Percentiles rank a stretch among this genome's conserved stretches.
These are phyloP conservation scores for Jackrogersella minutella DNA, from an alignment of 495 filamentous ascomycete species.

Conservation along the genomic window DNA sequence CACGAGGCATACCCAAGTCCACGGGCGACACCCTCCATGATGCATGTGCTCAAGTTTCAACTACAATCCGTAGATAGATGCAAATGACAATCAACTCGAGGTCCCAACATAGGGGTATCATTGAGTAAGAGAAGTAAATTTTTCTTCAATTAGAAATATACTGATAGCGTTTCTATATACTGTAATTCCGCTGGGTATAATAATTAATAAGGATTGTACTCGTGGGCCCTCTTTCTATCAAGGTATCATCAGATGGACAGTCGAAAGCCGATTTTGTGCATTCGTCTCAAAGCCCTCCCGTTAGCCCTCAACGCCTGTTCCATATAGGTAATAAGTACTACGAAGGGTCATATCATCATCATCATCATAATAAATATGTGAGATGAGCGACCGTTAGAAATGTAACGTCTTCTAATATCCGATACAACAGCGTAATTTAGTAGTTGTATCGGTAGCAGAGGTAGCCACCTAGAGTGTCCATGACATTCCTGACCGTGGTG, in stretches of 20 bases:
- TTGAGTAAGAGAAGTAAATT: background rate
- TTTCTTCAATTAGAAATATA: conserved; percentile 2
- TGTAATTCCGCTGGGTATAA: conserved; percentile 20
- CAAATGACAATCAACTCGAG: background rate
- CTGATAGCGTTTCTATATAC: conserved; percentile 14
- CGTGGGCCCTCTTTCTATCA: conserved; percentile 9
- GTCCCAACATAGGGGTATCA: background rate
- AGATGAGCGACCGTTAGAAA: background rate
- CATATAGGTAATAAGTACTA: conserved; percentile 7
- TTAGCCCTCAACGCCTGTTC: conserved; percentile 7
- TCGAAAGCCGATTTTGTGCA: background rate
- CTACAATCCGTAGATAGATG: background rate
- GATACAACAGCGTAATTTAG: conserved; percentile 18
- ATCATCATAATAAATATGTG: background rate
- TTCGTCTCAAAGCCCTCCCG: background rate
- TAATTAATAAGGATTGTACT: conserved; percentile 23
- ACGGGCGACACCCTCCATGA: background rate
- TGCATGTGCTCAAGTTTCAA: background rate
- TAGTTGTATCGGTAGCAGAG: conserved; percentile 55
- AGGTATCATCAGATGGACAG: conserved; percentile 7
- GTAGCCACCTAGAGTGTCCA: conserved; percentile 48
- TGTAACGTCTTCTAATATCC: background rate
- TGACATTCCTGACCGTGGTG: conserved; percentile 46
- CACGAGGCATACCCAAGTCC: background rate
- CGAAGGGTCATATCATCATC: background rate